phyloP scores from a whole-genome alignment of 2,329 filamentous ascomycete genomes.

The Pseudocercospora crystallina region DNA sequence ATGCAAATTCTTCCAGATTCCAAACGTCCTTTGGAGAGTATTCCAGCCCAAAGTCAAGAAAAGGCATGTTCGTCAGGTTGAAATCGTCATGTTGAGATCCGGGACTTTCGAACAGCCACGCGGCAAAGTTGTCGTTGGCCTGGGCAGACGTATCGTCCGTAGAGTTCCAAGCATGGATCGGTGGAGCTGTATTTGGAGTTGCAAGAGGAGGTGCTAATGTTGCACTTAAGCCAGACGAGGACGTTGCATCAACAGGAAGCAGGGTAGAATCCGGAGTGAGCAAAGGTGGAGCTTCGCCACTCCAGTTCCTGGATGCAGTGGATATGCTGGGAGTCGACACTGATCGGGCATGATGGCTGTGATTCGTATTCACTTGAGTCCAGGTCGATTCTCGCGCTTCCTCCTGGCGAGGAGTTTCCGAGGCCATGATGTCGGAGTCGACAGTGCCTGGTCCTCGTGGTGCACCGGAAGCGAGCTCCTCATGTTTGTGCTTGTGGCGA shows the following conservation, averaged over 20 bases:
- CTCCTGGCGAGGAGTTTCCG: not conserved
- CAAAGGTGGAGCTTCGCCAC: slow-evolving; percentile 2
- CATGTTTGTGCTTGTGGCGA: slow-evolving; percentile 50
- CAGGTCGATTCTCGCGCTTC: too few relatives aligned
- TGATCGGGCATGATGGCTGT: too few relatives aligned
- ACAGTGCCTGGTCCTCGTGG: not conserved
- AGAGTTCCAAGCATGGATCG: slow-evolving; percentile 1
- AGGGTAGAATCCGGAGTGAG: slow-evolving; percentile 11
- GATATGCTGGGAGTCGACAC: too few relatives aligned
- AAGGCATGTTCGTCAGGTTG: slow-evolving; percentile 26
- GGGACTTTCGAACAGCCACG: slow-evolving; percentile 31
- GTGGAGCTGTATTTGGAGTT: not conserved
- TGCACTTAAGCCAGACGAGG: not conserved
- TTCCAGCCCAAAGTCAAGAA: slow-evolving; percentile 29
- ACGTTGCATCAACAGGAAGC: not conserved
- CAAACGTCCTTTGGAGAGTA: slow-evolving; percentile 24
- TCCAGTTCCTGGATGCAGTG: too few relatives aligned
- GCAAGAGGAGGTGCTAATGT: slow-evolving; percentile 1
- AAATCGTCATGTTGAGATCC: slow-evolving; percentile 27
- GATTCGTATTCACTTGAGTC: too few relatives aligned
- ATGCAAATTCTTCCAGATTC: slow-evolving; percentile 17
- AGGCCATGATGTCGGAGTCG: not conserved
- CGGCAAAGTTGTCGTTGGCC: slow-evolving; percentile 27
- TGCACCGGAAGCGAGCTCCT: slow-evolving; percentile 7
- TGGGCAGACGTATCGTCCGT: slow-evolving; percentile 10